Evolutionary conservation across 2,329 filamentous ascomycete species (phyloP).

Genomic region (Scytalidium lignicola): DNA sequence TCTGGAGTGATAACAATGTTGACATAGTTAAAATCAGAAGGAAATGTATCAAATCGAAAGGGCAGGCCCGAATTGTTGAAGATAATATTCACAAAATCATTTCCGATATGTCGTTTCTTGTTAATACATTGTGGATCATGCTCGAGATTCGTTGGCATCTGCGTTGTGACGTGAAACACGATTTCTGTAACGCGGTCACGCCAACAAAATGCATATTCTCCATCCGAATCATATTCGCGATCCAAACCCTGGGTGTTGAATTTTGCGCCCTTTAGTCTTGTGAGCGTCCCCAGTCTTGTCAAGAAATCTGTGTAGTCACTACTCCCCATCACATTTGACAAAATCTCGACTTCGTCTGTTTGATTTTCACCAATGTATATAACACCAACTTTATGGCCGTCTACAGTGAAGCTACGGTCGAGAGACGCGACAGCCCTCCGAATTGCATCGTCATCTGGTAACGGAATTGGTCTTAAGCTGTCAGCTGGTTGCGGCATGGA

Average conservation of each 20-base stretch:
- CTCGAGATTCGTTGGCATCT: slow-evolving; percentile 88
- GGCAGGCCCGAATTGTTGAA: slow-evolving; percentile 94
- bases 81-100: slow-evolving; percentile 96
- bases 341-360: slow-evolving; percentile 73
- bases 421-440: slow-evolving; percentile 70
- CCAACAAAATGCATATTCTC: slow-evolving; percentile 88
- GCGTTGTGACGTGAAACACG: slow-evolving; percentile 90
- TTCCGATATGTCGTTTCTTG: slow-evolving; percentile 95
- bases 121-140: slow-evolving; percentile 69
- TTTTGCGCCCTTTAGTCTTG: slow-evolving; percentile 71
- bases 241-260: slow-evolving; percentile 95
- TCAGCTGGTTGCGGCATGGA: slow-evolving; percentile 55
- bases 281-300: slow-evolving; percentile 73
- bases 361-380: slow-evolving; percentile 90
- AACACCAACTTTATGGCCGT: slow-evolving; percentile 92
- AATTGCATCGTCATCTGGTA: slow-evolving; percentile 56
- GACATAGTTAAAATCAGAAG: slow-evolving; percentile 93
- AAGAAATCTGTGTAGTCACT: slow-evolving; percentile 85
- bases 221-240: slow-evolving; percentile 70
- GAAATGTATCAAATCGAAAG: slow-evolving; percentile 87
- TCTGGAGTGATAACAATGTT: slow-evolving; percentile 94
- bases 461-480: slow-evolving; percentile 62
- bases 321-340: slow-evolving; percentile 81
- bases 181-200: slow-evolving; percentile 92
- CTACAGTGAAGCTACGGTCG: slow-evolving; percentile 82